Conservation (phyloP, 306 rosid genomes). For the Vicia sativa region DNA sequence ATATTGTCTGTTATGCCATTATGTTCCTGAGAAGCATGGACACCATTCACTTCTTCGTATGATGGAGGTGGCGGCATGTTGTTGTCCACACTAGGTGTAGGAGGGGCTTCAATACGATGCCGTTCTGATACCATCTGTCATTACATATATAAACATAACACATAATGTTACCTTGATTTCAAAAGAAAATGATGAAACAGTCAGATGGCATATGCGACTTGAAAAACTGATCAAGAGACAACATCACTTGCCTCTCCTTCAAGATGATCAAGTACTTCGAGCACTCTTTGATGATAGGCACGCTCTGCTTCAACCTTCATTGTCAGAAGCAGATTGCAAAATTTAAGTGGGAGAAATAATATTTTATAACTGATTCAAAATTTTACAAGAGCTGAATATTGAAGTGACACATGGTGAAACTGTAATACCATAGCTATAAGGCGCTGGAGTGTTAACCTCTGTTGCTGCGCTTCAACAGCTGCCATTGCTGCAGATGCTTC, state of each 20-base stretch:
- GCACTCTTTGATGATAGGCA: constrained; percentile 80
- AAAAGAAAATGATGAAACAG: constrained; percentile 26
- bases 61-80: constrained; percentile 86
- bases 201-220: constrained; percentile 25
- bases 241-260: constrained; percentile 79
- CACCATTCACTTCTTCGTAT: constrained; percentile 86
- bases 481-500: constrained; percentile 98
- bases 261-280: constrained; percentile 86
- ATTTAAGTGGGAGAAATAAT: constrained; percentile 13
- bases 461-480: constrained; percentile 98
- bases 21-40: constrained; percentile 67
- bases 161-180: constrained; percentile 31
- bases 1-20: constrained; percentile 73
- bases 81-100: constrained; percentile 62
- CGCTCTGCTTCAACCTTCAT: constrained; percentile 94
- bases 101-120: constrained; percentile 93
- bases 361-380: constrained; percentile 19
- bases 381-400: constrained; percentile 14
- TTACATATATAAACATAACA: constrained; percentile 35
- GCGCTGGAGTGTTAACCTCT: constrained; percentile 94
- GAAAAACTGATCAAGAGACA: constrained; percentile 16
- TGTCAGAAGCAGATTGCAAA: constrained; percentile 32
- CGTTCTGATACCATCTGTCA: constrained; percentile 85
- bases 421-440: constrained; percentile 81
- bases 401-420: constrained; percentile 30